phyloP scores from a whole-genome alignment of 2,329 filamentous ascomycete genomes.

The Thelonectria discophora region DNA sequence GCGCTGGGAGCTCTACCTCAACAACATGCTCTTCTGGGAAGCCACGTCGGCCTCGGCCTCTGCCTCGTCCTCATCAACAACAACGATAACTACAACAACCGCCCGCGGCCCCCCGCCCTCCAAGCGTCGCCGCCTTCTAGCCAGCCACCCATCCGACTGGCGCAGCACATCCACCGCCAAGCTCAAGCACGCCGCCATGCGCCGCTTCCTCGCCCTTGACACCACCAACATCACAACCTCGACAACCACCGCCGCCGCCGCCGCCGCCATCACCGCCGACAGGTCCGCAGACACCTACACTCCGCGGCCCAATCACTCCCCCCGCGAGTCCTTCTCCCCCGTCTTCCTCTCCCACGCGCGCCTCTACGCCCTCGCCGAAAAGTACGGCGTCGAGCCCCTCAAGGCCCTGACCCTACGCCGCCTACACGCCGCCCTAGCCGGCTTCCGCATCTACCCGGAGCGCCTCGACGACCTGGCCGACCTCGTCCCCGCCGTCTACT shows the following conservation, averaged over 20 bases:
- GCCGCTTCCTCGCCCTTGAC: conserved; percentile 16
- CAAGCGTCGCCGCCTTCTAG: conserved; percentile 12
- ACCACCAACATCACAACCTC: background rate
- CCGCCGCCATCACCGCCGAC: no score
- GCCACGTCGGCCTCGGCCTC: background rate
- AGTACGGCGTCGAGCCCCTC: conserved; percentile 34
- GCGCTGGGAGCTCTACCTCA: conserved; percentile 10
- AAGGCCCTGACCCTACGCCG: conserved; percentile 29
- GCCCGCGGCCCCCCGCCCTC: conserved; percentile 2
- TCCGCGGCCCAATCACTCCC: background rate
- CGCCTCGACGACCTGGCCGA: conserved; percentile 31
- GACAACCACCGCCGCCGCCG: no score
- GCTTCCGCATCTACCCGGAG: conserved; percentile 25
- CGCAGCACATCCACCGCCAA: background rate
- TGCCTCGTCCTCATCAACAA: background rate
- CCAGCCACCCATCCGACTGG: background rate
- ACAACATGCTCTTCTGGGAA: background rate
- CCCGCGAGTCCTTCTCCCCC: conserved; percentile 19
- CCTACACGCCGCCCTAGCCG: conserved; percentile 31
- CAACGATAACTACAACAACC: background rate
- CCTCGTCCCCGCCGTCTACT: conserved; percentile 34
- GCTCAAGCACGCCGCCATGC: conserved; percentile 31
- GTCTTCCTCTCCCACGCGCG: conserved; percentile 37
- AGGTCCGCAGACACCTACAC: background rate
- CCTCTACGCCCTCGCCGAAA: conserved; percentile 41